These are phyloP conservation scores for Clavispora asparagi DNA, from an alignment of 805 yeast genomes.

Conservation along the genomic window DNA sequence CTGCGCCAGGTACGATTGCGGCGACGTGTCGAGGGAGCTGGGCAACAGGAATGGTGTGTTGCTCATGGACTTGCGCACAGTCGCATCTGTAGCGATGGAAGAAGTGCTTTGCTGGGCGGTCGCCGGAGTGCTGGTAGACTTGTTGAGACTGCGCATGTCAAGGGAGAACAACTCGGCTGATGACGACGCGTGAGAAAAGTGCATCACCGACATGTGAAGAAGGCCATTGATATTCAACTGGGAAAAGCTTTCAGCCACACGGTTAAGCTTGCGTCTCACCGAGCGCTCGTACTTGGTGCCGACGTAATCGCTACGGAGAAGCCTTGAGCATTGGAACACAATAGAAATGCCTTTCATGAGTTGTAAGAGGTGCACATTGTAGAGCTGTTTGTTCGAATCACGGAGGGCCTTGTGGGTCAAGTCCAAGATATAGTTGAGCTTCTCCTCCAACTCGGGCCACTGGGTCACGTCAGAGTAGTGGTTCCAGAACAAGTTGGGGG, in stretches of 20 bases:
- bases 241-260: slow-evolving; percentile 50
- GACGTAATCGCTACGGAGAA: slow-evolving; percentile 47
- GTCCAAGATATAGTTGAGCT: slow-evolving; percentile 44
- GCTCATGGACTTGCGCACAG: not conserved
- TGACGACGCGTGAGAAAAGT: slow-evolving; percentile 19
- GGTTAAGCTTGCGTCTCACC: slow-evolving; percentile 46
- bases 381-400: slow-evolving; percentile 47
- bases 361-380: slow-evolving; percentile 47
- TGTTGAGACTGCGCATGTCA: slow-evolving; percentile 25
- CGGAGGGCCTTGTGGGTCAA: slow-evolving; percentile 47
- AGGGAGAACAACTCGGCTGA: slow-evolving; percentile 25
- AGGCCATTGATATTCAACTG: slow-evolving; percentile 63
- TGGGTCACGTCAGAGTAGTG: slow-evolving; percentile 54
- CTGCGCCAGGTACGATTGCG: slow-evolving; percentile 28
- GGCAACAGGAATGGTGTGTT: not conserved
- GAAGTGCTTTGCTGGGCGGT: slow-evolving; percentile 7
- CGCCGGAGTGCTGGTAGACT: slow-evolving; percentile 7
- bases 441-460: slow-evolving; percentile 54
- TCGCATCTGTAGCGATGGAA: slow-evolving; percentile 1
- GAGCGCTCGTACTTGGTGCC: slow-evolving; percentile 42
- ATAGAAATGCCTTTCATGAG: slow-evolving; percentile 49
- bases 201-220: slow-evolving; percentile 48
- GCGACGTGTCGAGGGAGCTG: slow-evolving; percentile 2
- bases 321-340: slow-evolving; percentile 50
- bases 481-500: slow-evolving; percentile 46